Conservation (phyloP, 2,329 filamentous ascomycete genomes). For the Arthrocladium fulminans region DNA sequence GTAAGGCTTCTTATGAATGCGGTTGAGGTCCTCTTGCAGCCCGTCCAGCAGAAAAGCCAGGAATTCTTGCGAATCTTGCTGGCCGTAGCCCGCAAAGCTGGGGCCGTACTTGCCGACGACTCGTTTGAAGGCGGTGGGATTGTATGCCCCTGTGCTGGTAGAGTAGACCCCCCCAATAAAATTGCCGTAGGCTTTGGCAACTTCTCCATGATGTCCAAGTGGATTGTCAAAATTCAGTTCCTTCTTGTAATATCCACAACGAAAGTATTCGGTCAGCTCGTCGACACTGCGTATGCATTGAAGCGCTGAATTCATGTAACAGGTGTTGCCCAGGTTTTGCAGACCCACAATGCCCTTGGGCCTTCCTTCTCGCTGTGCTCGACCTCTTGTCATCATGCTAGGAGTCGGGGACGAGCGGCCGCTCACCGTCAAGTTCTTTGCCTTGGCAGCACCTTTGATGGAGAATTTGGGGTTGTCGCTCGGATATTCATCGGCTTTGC, state of each 20-base stretch:
- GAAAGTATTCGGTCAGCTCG: slow-evolving; percentile 86
- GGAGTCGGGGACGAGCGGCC: slow-evolving; percentile 59
- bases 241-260: slow-evolving; percentile 60
- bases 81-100: slow-evolving; percentile 85
- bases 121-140: slow-evolving; percentile 72
- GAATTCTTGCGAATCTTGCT: slow-evolving; percentile 97
- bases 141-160: slow-evolving; percentile 56
- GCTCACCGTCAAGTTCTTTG: slow-evolving; percentile 26
- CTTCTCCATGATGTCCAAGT: slow-evolving; percentile 72
- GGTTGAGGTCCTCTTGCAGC: slow-evolving; percentile 88
- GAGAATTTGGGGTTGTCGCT: slow-evolving; percentile 20
- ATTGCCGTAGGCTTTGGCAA: slow-evolving; percentile 74
- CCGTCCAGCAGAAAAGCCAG: slow-evolving; percentile 90
- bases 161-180: slow-evolving; percentile 74
- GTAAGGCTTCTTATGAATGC: slow-evolving; percentile 91
- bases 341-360: slow-evolving; percentile 71
- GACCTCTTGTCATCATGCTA: slow-evolving; percentile 59
- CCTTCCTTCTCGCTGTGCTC: slow-evolving; percentile 54
- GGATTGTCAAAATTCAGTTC: slow-evolving; percentile 83
- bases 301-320: slow-evolving; percentile 97
- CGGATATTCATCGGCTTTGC: slow-evolving; percentile 9
- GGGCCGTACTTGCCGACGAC: slow-evolving; percentile 72
- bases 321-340: slow-evolving; percentile 89
- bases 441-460: slow-evolving; percentile 29
- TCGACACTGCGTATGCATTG: slow-evolving; percentile 92